Base-by-base conservation (phyloP, 345 rosid genomes). In the Citrus australasica region DNA sequence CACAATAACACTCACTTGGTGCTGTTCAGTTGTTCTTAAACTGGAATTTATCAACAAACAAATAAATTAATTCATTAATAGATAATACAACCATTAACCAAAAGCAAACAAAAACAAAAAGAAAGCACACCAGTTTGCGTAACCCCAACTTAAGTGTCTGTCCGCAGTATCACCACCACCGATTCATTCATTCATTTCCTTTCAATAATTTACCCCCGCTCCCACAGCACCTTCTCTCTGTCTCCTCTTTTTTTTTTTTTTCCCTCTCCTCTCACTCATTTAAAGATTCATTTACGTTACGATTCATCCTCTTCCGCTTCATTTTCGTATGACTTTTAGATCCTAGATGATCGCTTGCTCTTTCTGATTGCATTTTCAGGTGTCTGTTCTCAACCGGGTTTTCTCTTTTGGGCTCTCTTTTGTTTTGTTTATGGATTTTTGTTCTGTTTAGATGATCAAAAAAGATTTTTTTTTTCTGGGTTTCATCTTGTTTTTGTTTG, bases 331-430 rank as follows among this genome's bases (percentile, higher is more conserved):
- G 19, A 30, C 40, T 55, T 35, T 74, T 77, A 75, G 82, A 83
- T 83, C 85, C 85, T 87, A 8, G 56, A 79, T 79, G 81, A 84
- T 85, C 81, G 78, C 56, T 76, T 83, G 46, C 42, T 55, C 59
- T 35, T 30, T 71, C 51, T 67, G 83, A 78, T 62, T 69, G 64
- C 69, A 58, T 58, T 82, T 78, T 73, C 46, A 66, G 61, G 82
- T 25, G 7, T 71, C 63, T 77, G 27, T 16, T 53, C 58, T 53
- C 58, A 17, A 53, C 8, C 51, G 76, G 66, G n/a, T 28, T 75
- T 30, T 67, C 4, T 27, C 19, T 35, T 19, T 14, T 40, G 30
- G 10, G 11, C 4, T 14, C 1, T 21, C 37, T 46, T 22, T 60
- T 30, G 40, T 16, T 25, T 37, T 51, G 35, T 69, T 22, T 6